These are phyloP conservation scores for Pseudopyricularia cyperi DNA, from an alignment of 2,329 filamentous ascomycete genomes.

Conservation along the genomic window DNA sequence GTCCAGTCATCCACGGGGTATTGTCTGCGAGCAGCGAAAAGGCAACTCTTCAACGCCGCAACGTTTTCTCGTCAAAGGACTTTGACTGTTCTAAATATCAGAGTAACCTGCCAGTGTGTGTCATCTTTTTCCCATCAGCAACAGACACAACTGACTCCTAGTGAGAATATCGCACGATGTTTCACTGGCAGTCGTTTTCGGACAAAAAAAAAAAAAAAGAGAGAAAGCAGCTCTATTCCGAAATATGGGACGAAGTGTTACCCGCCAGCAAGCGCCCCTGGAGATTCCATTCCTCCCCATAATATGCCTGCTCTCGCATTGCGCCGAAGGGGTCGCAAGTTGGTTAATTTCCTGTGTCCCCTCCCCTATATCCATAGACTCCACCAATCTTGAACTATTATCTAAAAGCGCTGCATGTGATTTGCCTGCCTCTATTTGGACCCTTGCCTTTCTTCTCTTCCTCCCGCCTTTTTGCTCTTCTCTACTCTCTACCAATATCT, in stretches of 20 bases:
- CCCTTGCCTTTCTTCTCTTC: neutral
- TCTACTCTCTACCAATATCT: neutral
- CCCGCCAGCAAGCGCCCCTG: no score
- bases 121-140: no score
- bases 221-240: neutral
- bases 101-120: no score
- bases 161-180: neutral
- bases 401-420: neutral
- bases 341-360: neutral
- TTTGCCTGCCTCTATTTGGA: neutral
- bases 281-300: neutral
- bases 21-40: no score
- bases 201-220: slow-evolving; percentile 1
- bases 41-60: no score
- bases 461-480: neutral
- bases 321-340: neutral
- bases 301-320: neutral
- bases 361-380: neutral
- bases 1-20: no score
- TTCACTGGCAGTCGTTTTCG: slow-evolving; percentile 10
- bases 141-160: no score
- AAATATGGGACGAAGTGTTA: neutral
- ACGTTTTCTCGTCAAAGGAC: no score
- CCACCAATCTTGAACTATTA: neutral
- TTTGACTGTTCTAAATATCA: no score